A percentile compares a stretch with the other conserved stretches of the same genome.
Evolutionary conservation across 305 asterid species (phyloP).

Genomic region (Fraxinus floribunda): DNA sequence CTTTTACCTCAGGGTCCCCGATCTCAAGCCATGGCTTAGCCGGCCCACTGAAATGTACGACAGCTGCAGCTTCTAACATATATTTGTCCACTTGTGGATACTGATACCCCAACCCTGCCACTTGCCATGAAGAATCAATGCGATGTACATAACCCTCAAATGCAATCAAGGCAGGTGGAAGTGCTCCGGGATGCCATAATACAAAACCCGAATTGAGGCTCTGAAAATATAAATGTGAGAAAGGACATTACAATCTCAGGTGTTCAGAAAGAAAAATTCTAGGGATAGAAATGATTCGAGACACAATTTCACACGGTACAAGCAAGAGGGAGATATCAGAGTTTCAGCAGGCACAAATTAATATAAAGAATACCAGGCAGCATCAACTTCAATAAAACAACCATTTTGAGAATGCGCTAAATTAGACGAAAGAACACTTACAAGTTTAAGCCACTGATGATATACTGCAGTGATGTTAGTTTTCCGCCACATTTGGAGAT

Average conservation of each 20-base stretch:
- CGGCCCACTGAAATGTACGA: slow-evolving; percentile 80
- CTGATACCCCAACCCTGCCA: slow-evolving; percentile 67
- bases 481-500: slow-evolving; percentile 73
- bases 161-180: slow-evolving; percentile 77
- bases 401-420: not conserved
- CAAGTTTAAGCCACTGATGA: slow-evolving; percentile 82
- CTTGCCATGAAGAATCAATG: slow-evolving; percentile 70
- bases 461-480: slow-evolving; percentile 61
- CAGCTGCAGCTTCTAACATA: slow-evolving; percentile 49
- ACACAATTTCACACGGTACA: slow-evolving; percentile 1
- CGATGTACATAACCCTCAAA: slow-evolving; percentile 59
- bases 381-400: not conserved
- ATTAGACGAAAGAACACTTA: slow-evolving; percentile 36
- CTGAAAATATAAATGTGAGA: slow-evolving; percentile 33
- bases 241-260: not conserved
- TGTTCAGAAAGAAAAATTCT: not conserved
- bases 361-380: not conserved
- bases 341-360: not conserved
- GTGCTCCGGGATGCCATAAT: slow-evolving; percentile 80
- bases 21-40: slow-evolving; percentile 95
- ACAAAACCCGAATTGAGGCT: slow-evolving; percentile 59
- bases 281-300: not conserved
- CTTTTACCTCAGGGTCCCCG: slow-evolving; percentile 46
- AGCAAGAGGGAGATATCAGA: not conserved
- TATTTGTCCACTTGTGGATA: slow-evolving; percentile 25